Percentiles rank a stretch among this genome's conserved stretches.
phyloP scores from a whole-genome alignment of 2,329 filamentous ascomycete genomes.

The Tolypocladium sp. region DNA sequence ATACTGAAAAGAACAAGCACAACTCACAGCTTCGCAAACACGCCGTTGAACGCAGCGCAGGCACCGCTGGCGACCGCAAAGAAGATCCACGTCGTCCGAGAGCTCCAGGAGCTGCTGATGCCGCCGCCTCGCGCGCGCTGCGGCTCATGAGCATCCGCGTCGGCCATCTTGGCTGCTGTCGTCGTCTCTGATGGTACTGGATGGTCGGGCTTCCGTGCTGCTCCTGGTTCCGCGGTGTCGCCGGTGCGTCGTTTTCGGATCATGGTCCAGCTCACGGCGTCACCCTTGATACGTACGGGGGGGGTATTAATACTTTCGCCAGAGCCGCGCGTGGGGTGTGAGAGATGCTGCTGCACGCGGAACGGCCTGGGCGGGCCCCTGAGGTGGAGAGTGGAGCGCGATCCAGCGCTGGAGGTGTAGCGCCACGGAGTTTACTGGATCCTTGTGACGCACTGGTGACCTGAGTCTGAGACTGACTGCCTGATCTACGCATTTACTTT shows the following conservation, averaged over 20 bases:
- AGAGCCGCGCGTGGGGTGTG: neutral
- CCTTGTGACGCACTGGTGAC: neutral
- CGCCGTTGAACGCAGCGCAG: constrained; percentile 73
- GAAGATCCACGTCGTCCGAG: constrained; percentile 48
- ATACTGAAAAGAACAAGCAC: neutral
- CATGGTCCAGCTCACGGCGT: constrained; percentile 9
- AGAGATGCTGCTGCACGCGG: neutral
- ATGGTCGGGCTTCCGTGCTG: neutral
- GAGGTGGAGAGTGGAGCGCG: neutral
- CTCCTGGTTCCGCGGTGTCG: neutral
- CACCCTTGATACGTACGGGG: neutral
- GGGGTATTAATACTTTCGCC: neutral
- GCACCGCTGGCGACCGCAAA: constrained; percentile 65
- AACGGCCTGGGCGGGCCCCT: neutral
- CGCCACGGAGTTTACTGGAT: neutral
- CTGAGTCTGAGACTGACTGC: neutral
- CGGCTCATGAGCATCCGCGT: constrained; percentile 2
- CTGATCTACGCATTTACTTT: neutral
- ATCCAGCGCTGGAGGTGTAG: neutral
- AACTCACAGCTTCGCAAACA: constrained; percentile 72
- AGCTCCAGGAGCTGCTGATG: constrained; percentile 18
- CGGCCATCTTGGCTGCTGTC: neutral
- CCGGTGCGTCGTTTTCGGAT: constrained; percentile 16
- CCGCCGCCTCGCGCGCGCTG: neutral
- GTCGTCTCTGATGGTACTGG: neutral